Base-by-base conservation (phyloP, 768 basidiomycete species). In the Chalciporus pseudorubinellus region DNA sequence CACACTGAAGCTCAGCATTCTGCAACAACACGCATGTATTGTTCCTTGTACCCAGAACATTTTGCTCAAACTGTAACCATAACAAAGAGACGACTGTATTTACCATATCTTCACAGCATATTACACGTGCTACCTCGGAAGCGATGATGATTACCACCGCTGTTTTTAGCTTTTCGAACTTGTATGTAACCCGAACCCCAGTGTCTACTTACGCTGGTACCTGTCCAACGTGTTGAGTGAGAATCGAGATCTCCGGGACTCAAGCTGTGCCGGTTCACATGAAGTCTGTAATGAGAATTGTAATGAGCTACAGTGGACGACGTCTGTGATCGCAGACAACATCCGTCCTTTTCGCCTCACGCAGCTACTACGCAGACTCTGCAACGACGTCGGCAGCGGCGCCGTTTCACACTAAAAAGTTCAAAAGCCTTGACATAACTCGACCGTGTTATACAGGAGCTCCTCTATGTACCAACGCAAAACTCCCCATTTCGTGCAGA, bases 81-180 rank as follows among this genome's bases (percentile, higher is more conserved):
- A 28, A n/a, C 34, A 22, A 46, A 46, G 45, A 46, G 14, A 16
- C 34, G 14, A 26, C 12, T n/a, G 21, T 22, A 26, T 44, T 36
- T 47, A 47, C 38, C 28, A n/a, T 47, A 39, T 47, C 46, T 39
- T 47, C 46, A 39, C 19, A 44, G 29, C 44, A 33, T 18, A 6
- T 16, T 46, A 26, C 59, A 63, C 63, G 55, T 60, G 61, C 22
- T 19, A 36, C 45, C 46, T 63, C 61, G 64, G 64, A 55, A 66
- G 59, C 64, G 59, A 56, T 49, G 44, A 48, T 49, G 43, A 46
- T 56, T 45, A 43, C 44, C 46, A 40, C 51, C 42, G 36, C 22
- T 38, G 31, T 39, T 45, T 55, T 55, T 47, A 47, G 36, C 43
- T 52, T n/a, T n/a, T n/a, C n/a, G n/a, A 11, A 40, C 48, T 26